Conservation (phyloP, 176 grass and related monocot species). For the Panicum miliaceum region DNA sequence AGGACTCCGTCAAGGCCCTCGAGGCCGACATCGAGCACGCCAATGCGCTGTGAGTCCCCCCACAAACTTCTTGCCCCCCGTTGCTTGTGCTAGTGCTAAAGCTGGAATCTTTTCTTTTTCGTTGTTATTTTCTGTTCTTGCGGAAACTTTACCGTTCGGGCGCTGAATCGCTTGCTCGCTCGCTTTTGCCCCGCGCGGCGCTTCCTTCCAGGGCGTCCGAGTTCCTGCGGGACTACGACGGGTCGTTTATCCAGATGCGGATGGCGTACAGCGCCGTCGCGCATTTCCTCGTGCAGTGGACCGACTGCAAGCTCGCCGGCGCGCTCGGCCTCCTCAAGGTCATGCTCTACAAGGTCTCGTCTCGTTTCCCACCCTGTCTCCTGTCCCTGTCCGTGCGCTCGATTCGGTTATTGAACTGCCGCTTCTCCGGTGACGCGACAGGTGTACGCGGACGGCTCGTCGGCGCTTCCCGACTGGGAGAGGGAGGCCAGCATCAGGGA, state of each 20-base stretch:
- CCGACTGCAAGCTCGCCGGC: constrained; percentile 61
- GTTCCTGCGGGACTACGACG: constrained; percentile 59
- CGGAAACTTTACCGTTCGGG: neutral
- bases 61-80: neutral
- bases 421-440: constrained; percentile 16
- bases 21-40: constrained; percentile 72
- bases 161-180: neutral
- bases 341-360: constrained; percentile 59
- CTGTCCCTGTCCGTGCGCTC: neutral
- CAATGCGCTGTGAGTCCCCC: constrained; percentile 55
- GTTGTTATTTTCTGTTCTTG: neutral
- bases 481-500: constrained; percentile 63
- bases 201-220: constrained; percentile 48
- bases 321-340: constrained; percentile 63
- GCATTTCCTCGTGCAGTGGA: constrained; percentile 65
- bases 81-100: neutral
- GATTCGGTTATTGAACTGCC: neutral
- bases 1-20: constrained; percentile 59
- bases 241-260: constrained; percentile 67
- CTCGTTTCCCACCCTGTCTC: neutral
- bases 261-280: constrained; percentile 66
- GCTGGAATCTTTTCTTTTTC: neutral
- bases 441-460: constrained; percentile 50
- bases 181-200: too few relatives aligned
- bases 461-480: constrained; percentile 51